Evolutionary conservation across 1,284 basidiomycete species (phyloP).

Genomic region (Sphaerobolus stellatus): DNA sequence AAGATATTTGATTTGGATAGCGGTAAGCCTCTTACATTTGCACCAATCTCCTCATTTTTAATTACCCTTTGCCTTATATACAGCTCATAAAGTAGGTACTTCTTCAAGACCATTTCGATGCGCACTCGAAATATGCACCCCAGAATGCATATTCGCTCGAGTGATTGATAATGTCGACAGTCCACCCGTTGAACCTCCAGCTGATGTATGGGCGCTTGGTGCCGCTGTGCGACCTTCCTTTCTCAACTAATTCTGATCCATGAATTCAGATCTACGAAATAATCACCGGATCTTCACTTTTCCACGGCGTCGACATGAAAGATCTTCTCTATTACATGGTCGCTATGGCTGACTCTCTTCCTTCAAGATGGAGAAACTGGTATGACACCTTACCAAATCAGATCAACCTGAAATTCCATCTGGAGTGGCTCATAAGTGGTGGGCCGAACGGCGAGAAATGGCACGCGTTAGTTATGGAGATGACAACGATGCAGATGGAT

Average conservation of each 20-base stretch:
- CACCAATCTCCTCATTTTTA: not conserved
- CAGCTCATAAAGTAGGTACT: not conserved
- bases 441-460: not conserved
- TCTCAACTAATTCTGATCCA: not conserved
- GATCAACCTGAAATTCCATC: not conserved
- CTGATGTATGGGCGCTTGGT: not conserved
- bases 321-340: not conserved
- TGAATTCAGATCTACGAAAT: not conserved
- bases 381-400: not conserved
- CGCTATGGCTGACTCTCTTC: not conserved
- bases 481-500: not conserved
- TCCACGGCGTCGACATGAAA: not conserved
- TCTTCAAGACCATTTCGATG: not conserved
- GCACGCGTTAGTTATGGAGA: not conserved
- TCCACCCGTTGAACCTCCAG: not conserved
- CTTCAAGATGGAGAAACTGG: not conserved
- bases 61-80: not conserved
- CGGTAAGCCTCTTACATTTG: not conserved
- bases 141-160: not conserved
- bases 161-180: not conserved
- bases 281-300: not conserved
- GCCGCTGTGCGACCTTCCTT: not conserved
- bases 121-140: not conserved
- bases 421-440: not conserved
- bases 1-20: not conserved